Evolutionary conservation across 257 asterid genomes (phyloP).

Genomic region (Misopates orontium): DNA sequence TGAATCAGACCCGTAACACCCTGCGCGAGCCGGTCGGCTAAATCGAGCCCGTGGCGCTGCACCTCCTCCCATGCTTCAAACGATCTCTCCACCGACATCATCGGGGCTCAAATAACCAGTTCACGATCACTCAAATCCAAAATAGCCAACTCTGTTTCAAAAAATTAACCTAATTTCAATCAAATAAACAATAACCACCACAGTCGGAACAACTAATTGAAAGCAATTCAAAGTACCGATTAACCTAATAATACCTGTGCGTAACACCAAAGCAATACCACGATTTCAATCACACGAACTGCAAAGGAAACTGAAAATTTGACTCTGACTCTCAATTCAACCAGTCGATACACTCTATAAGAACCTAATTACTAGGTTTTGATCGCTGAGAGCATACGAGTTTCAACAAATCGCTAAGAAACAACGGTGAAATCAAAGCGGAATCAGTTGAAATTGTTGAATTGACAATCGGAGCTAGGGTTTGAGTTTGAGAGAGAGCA

Average conservation of each 20-base stretch:
- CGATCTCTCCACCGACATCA: slow-evolving; percentile 95
- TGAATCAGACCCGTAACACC: slow-evolving; percentile 86
- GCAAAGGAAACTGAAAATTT: slow-evolving; percentile 2
- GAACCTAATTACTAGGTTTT: neutral
- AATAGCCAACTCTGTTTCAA: slow-evolving; percentile 21
- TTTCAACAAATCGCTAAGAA: neutral
- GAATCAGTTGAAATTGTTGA: neutral
- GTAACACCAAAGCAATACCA: neutral
- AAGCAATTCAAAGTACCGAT: no score
- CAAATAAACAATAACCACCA: neutral
- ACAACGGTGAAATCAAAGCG: neutral
- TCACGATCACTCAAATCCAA: slow-evolving; percentile 17
- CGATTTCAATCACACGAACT: slow-evolving; percentile 3
- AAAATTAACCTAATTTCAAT: slow-evolving; percentile 12
- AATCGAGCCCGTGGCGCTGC: slow-evolving; percentile 91
- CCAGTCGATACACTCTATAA: neutral
- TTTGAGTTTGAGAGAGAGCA: neutral
- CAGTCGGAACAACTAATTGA: neutral
- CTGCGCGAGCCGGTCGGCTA: slow-evolving; percentile 85
- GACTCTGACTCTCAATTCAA: slow-evolving; percentile 16
- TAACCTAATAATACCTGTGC: no score
- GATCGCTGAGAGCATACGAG: neutral
- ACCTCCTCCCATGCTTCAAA: slow-evolving; percentile 99
- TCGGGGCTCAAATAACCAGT: slow-evolving; percentile 19
- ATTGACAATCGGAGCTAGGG: slow-evolving; percentile 4